These are phyloP conservation scores for Diplocarpon rosae DNA, from an alignment of 2,329 filamentous ascomycete genomes.

Conservation along the genomic window DNA sequence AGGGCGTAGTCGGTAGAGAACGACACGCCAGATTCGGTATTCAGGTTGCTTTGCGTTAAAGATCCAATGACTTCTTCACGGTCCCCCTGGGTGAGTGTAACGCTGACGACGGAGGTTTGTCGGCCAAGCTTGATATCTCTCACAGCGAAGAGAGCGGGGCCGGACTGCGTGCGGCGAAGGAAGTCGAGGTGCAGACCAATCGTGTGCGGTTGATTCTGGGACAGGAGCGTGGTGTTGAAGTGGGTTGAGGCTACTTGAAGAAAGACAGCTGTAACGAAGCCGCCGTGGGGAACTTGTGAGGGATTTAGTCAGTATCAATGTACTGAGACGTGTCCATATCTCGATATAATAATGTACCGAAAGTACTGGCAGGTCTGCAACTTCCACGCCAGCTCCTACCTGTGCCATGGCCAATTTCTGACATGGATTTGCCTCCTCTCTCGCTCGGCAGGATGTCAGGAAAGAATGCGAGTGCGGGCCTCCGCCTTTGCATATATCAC, in stretches of 20 bases:
- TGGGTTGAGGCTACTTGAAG: slow-evolving; percentile 47
- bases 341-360: not conserved
- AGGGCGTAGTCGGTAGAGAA: slow-evolving; percentile 44
- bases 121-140: slow-evolving; percentile 53
- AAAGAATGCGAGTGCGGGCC: too few relatives aligned
- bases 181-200: slow-evolving; percentile 56
- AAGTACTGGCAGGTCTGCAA: not conserved
- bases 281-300: slow-evolving; percentile 54
- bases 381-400: too few relatives aligned
- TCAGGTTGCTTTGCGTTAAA: slow-evolving; percentile 52
- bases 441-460: too few relatives aligned
- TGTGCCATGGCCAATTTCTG: too few relatives aligned
- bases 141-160: slow-evolving; percentile 45
- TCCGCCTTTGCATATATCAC: too few relatives aligned
- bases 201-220: slow-evolving; percentile 49
- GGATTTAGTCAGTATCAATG: not conserved
- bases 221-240: slow-evolving; percentile 44
- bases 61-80: slow-evolving; percentile 54
- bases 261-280: slow-evolving; percentile 54
- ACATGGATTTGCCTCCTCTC: too few relatives aligned
- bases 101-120: slow-evolving; percentile 51
- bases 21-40: slow-evolving; percentile 44
- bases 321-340: not conserved
- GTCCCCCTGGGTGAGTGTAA: slow-evolving; percentile 43
- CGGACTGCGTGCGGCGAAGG: slow-evolving; percentile 49